Conservation (phyloP, 2,329 filamentous ascomycete genomes). For the Pochonia chlamydosporia region DNA sequence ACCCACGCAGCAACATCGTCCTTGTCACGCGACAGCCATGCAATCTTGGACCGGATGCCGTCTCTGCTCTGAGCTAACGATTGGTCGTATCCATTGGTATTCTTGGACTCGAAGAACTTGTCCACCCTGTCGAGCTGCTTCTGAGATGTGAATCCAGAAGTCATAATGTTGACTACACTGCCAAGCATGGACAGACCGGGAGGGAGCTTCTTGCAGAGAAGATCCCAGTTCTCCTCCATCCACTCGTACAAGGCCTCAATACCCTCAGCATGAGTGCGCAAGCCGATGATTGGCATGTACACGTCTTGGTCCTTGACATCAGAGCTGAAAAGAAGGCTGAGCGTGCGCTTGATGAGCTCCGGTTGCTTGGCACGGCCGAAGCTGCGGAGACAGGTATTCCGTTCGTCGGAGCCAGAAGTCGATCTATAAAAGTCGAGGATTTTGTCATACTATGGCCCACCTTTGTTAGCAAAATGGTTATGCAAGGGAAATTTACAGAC, state of each 20-base stretch:
- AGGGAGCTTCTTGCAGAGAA: conserved; percentile 72
- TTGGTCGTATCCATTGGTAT: conserved; percentile 80
- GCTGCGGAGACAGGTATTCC: conserved; percentile 81
- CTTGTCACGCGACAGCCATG: conserved; percentile 18
- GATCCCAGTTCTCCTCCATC: conserved; percentile 86
- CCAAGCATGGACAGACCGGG: conserved; percentile 84
- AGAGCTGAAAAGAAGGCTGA: conserved; percentile 67
- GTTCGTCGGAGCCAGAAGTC: conserved; percentile 69
- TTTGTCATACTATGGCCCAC: conserved; percentile 61
- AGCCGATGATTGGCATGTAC: conserved; percentile 77
- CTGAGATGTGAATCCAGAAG: conserved; percentile 70
- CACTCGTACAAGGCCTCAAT: conserved; percentile 76
- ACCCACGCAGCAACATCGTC: conserved; percentile 19
- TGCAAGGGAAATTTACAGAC: no score
- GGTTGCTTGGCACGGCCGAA: conserved; percentile 75
- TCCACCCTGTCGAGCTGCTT: conserved; percentile 72
- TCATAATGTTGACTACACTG: conserved; percentile 75
- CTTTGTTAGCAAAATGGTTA: background rate
- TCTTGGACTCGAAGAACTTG: conserved; percentile 74
- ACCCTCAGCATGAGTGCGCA: conserved; percentile 71
- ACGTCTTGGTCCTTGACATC: conserved; percentile 94
- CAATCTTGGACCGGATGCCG: conserved; percentile 69
- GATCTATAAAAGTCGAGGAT: conserved; percentile 70
- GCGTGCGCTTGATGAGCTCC: conserved; percentile 73
- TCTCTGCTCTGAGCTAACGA: conserved; percentile 87